Conservation (phyloP, 192 early-diverging fungal genomes). For the Entophlyctis luteolus region DNA sequence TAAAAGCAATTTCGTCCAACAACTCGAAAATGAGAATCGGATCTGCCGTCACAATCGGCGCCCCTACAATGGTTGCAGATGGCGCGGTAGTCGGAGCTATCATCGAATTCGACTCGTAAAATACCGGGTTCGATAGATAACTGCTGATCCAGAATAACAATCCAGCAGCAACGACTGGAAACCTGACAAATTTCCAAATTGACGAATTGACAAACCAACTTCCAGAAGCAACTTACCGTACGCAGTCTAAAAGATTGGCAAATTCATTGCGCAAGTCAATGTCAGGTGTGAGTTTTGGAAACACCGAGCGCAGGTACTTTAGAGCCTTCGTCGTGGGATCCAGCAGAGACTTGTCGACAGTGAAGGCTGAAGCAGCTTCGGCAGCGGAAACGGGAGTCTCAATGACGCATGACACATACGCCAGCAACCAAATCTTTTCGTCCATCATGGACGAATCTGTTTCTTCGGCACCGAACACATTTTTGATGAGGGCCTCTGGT, state of each 20-base stretch:
- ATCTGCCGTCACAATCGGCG: not conserved
- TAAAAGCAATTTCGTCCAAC: conserved; percentile 19
- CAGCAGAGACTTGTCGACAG: not conserved
- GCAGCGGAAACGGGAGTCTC: no score
- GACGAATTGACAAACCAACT: not conserved
- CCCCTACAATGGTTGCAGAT: no score
- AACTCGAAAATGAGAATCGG: conserved; percentile 20
- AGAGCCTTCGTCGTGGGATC: conserved; percentile 5
- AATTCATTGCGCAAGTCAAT: conserved; percentile 25
- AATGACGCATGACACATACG: conserved; percentile 3
- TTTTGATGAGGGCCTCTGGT: conserved; percentile 15
- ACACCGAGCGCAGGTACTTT: not conserved
- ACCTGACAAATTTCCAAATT: not conserved
- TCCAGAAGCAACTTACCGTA: not conserved
- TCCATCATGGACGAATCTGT: conserved; percentile 18
- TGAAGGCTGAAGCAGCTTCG: no score
- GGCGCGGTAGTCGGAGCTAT: not conserved
- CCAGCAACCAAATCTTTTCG: conserved; percentile 26
- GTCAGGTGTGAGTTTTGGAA: conserved; percentile 16
- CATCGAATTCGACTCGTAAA: conserved; percentile 17
- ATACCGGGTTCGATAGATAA: conserved; percentile 11
- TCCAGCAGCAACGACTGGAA: conserved; percentile 14
- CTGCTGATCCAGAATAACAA: conserved; percentile 15
- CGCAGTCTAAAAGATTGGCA: conserved; percentile 4
- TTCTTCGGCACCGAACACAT: conserved; percentile 8